Percentiles rank a stretch among this genome's conserved stretches.
Conservation (phyloP, 768 basidiomycete species). For the Xerocomus potaroensis region DNA sequence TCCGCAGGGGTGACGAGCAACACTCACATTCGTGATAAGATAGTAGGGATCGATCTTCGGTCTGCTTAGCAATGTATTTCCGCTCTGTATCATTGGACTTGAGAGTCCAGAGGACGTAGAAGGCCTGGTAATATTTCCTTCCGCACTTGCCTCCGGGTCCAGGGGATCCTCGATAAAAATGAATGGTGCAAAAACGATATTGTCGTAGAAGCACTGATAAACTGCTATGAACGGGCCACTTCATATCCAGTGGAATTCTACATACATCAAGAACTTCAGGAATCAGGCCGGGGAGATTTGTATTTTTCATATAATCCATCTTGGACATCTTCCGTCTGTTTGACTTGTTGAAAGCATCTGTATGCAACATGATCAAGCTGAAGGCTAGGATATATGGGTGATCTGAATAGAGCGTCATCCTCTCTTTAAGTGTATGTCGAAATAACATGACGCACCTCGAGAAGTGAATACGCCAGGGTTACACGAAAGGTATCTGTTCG, state of each 20-base stretch:
- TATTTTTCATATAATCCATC: constrained; percentile 90
- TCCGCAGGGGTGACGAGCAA: background rate
- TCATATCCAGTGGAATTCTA: background rate
- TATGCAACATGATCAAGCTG: constrained; percentile 98
- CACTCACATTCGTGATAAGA: constrained; percentile 73
- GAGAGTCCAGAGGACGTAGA: constrained; percentile 33
- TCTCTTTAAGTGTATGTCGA: background rate
- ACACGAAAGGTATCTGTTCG: constrained; percentile 74
- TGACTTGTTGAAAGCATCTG: constrained; percentile 96
- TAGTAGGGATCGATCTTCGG: constrained; percentile 88
- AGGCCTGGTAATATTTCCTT: constrained; percentile 38
- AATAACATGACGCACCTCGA: constrained; percentile 49
- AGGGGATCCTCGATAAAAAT: constrained; percentile 91
- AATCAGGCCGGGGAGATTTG: constrained; percentile 76
- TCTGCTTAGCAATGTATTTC: constrained; percentile 46
- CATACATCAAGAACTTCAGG: constrained; percentile 84
- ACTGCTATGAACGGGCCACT: constrained; percentile 2
- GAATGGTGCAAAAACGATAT: constrained; percentile 93
- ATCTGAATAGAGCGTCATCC: constrained; percentile 43
- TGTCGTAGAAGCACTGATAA: constrained; percentile 87
- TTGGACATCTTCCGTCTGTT: constrained; percentile 99
- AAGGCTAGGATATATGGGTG: constrained; percentile 96
- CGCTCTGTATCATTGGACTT: constrained; percentile 28
- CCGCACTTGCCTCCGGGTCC: constrained; percentile 54
- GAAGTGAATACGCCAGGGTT: constrained; percentile 78